phyloP scores from a whole-genome alignment of 2,329 filamentous ascomycete genomes.

The Botrytis fragariae region DNA sequence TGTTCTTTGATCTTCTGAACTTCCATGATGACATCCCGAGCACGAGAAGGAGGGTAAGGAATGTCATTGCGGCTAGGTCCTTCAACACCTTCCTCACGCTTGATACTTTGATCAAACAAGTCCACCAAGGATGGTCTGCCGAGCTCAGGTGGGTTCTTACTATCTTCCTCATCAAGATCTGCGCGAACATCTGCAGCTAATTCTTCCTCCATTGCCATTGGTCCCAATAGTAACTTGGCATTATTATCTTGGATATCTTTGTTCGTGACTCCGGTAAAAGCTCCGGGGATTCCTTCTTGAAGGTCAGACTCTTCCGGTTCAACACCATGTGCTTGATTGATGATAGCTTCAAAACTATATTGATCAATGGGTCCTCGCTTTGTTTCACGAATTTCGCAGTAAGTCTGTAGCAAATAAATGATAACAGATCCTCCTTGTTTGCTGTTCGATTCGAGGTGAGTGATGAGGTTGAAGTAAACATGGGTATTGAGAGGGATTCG shows the following conservation, averaged over 20 bases:
- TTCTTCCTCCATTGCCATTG: constrained; percentile 78
- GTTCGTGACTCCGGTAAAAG: constrained; percentile 59
- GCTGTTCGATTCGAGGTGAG: constrained; percentile 84
- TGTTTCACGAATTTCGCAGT: constrained; percentile 58
- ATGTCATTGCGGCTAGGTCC: constrained; percentile 75
- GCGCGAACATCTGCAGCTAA: constrained; percentile 81
- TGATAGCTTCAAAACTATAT: constrained; percentile 60
- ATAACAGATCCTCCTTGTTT: constrained; percentile 78
- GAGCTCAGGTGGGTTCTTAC: constrained; percentile 65
- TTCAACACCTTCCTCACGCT: constrained; percentile 85
- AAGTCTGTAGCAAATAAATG: constrained; percentile 64
- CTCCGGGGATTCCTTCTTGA: constrained; percentile 62
- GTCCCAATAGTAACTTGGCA: constrained; percentile 69
- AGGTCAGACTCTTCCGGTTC: constrained; percentile 58
- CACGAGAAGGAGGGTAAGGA: constrained; percentile 82
- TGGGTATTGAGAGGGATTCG: constrained; percentile 84
- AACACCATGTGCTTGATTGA: constrained; percentile 55
- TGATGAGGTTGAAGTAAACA: constrained; percentile 77
- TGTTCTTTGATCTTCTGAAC: constrained; percentile 93
- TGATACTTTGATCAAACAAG: constrained; percentile 83
- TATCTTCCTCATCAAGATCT: constrained; percentile 82
- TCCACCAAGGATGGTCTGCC: constrained; percentile 76
- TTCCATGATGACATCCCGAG: constrained; percentile 88
- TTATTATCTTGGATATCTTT: constrained; percentile 57
- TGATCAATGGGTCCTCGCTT: constrained; percentile 62